Evolutionary conservation across 2,329 filamentous ascomycete species (phyloP), one percentile per base, ranked within the genome.

Genomic region (Talaromyces sp.): DNA sequence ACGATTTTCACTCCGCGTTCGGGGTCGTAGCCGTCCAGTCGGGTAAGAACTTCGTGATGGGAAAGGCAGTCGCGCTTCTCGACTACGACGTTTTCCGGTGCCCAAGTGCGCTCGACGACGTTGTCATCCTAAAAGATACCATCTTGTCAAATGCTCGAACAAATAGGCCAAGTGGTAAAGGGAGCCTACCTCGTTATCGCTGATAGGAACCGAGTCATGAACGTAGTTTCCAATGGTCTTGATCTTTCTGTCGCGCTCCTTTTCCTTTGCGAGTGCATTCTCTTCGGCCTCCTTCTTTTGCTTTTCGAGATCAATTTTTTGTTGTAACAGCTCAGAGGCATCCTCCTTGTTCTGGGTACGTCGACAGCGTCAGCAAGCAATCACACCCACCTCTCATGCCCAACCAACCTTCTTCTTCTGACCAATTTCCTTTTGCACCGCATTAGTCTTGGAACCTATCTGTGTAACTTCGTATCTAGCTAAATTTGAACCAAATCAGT

Each of bases 1-100:
- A 96, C 93, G 66, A 98, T 86, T 82, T 98, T 98, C 67, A 92
- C 90, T 68, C 92, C 92, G 67, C 95, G 88, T 73, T 96, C 92
- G 1, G 92, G 90, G 74, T 98, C 95, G 74, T 96, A 97, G 60
- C 93, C 93, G 69, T 95, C 92, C 66, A 98, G 81, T 69, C 92
- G 86, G 63, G 88, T 87, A 64, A 98, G 86, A 61, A 99, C 92
- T 75, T 98, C 93, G 77, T 99, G 95, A 77, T 99, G 95, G 58
- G 93, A 96, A 66, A 98, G 88, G 66, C 82, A 84, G 63, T 89
- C 83, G 70, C 86, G 86, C 82, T 93, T 93, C 78, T 92, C 86
- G 56, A 90, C 86, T 23, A 80, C 83, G 63, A 88, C 83, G 60
- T 88, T 88, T 68, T 92, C 87, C 0, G 93, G 93, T 5, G 86